A percentile compares a stretch with the other conserved stretches of the same genome.
These are phyloP conservation scores for Nothophaeocryptopus gaeumannii DNA, from an alignment of 2,329 filamentous ascomycete species.

Conservation along the genomic window DNA sequence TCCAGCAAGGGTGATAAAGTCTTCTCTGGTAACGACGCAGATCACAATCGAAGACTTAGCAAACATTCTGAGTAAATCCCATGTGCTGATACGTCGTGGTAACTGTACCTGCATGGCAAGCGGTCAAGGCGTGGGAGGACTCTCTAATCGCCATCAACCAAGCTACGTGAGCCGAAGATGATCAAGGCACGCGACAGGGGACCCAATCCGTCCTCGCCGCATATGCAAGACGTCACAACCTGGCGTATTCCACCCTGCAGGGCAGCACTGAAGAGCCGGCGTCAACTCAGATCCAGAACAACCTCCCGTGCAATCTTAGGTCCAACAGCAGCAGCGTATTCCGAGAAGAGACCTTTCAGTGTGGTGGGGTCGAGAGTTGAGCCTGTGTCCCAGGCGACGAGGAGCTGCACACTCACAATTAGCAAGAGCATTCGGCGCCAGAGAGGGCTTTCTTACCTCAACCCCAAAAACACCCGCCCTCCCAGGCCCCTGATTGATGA, in stretches of 20 bases:
- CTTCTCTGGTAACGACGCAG: too few relatives aligned
- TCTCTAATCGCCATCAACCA: too few relatives aligned
- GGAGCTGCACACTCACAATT: conserved; percentile 38
- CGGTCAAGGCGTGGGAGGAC: too few relatives aligned
- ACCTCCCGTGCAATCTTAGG: conserved; percentile 56
- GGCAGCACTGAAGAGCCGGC: background rate
- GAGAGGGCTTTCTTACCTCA: too few relatives aligned
- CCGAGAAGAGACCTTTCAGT: conserved; percentile 63
- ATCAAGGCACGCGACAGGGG: conserved; percentile 1
- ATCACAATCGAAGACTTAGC: too few relatives aligned
- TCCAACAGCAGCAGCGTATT: conserved; percentile 65
- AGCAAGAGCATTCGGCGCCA: too few relatives aligned
- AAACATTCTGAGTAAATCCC: too few relatives aligned
- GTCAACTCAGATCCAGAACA: conserved; percentile 55
- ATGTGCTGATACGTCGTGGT: too few relatives aligned
- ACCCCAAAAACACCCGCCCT: conserved; percentile 2
- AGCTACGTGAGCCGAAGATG: too few relatives aligned
- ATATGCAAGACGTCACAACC: background rate
- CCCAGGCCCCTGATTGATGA: conserved; percentile 35
- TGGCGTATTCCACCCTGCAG: background rate
- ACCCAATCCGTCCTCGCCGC: background rate
- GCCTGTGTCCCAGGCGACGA: conserved; percentile 59
- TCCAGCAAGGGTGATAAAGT: too few relatives aligned
- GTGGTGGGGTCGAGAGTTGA: conserved; percentile 46
- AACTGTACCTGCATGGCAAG: too few relatives aligned